Percentiles rank a stretch among this genome's conserved stretches.
These are phyloP conservation scores for Trichosanthes cucumerina DNA, from an alignment of 306 rosid species.

Conservation along the genomic window DNA sequence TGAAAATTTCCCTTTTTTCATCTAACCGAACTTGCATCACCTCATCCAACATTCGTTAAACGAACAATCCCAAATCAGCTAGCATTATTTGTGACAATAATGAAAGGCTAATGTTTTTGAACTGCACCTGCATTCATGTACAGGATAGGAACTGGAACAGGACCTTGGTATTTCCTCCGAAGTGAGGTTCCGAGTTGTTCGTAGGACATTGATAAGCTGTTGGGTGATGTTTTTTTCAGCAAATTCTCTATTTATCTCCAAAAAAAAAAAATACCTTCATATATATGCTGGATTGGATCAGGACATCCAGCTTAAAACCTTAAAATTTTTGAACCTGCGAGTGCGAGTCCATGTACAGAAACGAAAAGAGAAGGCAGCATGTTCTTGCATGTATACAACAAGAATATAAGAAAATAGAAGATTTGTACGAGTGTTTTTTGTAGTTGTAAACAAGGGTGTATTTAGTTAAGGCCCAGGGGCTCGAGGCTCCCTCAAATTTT, in stretches of 20 bases:
- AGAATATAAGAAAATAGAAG: not conserved
- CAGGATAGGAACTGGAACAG: conserved; percentile 96
- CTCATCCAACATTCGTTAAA: not conserved
- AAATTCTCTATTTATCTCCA: not conserved
- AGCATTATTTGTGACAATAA: not conserved
- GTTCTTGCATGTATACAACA: not conserved
- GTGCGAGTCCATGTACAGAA: not conserved
- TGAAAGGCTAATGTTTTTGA: not conserved
- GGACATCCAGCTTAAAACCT: not conserved
- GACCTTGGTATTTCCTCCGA: conserved; percentile 83
- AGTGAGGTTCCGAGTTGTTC: not conserved
- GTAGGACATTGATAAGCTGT: not conserved
- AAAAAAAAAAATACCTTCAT: not conserved
- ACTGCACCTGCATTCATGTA: not conserved
- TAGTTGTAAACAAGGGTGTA: too few relatives aligned
- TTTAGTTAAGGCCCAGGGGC: too few relatives aligned
- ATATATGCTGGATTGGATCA: not conserved
- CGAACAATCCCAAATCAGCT: not conserved
- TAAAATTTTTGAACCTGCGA: not conserved
- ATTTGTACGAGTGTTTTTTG: not conserved
- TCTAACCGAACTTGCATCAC: not conserved
- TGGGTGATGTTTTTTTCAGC: not conserved
- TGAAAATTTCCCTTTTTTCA: not conserved
- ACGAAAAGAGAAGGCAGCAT: not conserved
- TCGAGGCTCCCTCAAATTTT: too few relatives aligned